These are phyloP conservation scores for Leptographium flavum DNA, from an alignment of 2,329 filamentous ascomycete genomes.

Conservation along the genomic window DNA sequence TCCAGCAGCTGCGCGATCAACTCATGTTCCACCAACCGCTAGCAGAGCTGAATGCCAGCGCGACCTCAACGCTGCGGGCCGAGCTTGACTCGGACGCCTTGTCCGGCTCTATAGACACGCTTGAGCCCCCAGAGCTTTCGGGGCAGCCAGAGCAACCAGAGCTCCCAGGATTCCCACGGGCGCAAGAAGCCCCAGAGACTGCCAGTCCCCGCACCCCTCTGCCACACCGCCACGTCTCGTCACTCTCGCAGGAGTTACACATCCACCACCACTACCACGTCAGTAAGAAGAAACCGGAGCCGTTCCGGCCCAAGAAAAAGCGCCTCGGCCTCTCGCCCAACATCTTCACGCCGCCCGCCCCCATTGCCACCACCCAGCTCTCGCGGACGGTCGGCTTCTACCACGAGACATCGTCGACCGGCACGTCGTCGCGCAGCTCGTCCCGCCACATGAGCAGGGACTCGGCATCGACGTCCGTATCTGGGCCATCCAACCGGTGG, in stretches of 20 bases:
- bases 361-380: slow-evolving; percentile 26
- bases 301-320: slow-evolving; percentile 56
- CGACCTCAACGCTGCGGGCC: slow-evolving; percentile 46
- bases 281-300: slow-evolving; percentile 45
- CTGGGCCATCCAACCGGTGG: slow-evolving; percentile 43
- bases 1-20: slow-evolving; percentile 73
- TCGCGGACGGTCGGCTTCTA: slow-evolving; percentile 23
- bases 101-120: background rate
- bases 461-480: slow-evolving; percentile 30
- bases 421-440: slow-evolving; percentile 21
- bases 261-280: slow-evolving; percentile 87
- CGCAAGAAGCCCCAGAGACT: no score
- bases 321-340: slow-evolving; percentile 48
- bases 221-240: slow-evolving; percentile 14
- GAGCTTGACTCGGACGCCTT: slow-evolving; percentile 38
- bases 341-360: slow-evolving; percentile 40
- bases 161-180: no score
- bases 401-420: slow-evolving; percentile 10
- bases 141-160: no score
- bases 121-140: slow-evolving; percentile 5
- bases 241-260: slow-evolving; percentile 61
- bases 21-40: slow-evolving; percentile 65
- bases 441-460: slow-evolving; percentile 30
- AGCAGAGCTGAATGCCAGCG: slow-evolving; percentile 23
- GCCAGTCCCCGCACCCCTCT: slow-evolving; percentile 10